Conservation (phyloP, 129 eudicot species). For the Centrapalus pauciflorus region DNA sequence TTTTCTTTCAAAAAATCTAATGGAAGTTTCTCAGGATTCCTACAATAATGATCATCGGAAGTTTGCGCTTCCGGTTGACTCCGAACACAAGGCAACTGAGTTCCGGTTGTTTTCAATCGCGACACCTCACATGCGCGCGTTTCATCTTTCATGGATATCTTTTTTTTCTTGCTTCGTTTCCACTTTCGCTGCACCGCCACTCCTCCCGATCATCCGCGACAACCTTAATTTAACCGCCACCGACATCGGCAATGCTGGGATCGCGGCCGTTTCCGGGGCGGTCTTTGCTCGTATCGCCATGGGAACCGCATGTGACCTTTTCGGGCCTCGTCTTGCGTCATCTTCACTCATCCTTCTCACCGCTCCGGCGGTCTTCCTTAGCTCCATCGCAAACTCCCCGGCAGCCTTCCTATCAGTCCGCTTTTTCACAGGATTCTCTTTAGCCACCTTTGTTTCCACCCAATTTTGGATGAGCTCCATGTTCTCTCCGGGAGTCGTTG, state of each 20-base stretch:
- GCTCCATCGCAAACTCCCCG: constrained; percentile 36
- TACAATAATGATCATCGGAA: constrained; percentile 17
- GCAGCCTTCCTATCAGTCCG: constrained; percentile 42
- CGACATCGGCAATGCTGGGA: constrained; percentile 85
- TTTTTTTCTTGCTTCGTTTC: constrained; percentile 75
- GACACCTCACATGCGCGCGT: constrained; percentile 76
- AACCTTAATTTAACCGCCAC: constrained; percentile 60
- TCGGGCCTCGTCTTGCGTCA: constrained; percentile 75
- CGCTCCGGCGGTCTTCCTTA: constrained; percentile 62
- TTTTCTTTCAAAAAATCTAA: neutral
- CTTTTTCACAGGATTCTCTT: constrained; percentile 66
- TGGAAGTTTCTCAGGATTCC: constrained; percentile 17
- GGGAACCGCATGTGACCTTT: constrained; percentile 78
- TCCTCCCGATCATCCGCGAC: constrained; percentile 75
- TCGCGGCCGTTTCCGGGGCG: constrained; percentile 82
- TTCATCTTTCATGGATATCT: constrained; percentile 77
- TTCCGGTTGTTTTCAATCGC: constrained; percentile 50
- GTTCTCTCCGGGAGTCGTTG: constrained; percentile 53
- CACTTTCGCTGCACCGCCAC: constrained; percentile 77
- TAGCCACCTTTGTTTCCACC: constrained; percentile 76
- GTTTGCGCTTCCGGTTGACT: constrained; percentile 75
- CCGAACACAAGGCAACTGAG: constrained; percentile 79
- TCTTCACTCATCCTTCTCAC: constrained; percentile 60
- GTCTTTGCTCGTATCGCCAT: constrained; percentile 64
- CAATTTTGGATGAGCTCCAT: constrained; percentile 93